Base-by-base conservation (phyloP, 805 yeast species). In the Yarrowia divulgata region DNA sequence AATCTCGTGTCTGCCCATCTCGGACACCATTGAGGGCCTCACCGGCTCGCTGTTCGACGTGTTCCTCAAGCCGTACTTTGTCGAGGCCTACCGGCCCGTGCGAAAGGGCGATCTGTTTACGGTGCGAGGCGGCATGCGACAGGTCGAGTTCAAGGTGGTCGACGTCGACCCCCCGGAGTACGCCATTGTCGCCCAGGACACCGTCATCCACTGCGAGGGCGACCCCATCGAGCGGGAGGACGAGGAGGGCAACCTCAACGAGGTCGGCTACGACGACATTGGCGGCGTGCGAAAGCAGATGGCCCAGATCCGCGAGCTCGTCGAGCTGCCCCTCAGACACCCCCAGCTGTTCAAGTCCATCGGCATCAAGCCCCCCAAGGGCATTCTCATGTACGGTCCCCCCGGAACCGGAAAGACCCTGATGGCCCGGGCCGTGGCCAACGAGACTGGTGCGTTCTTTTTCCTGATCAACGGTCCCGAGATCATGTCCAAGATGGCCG, bases 351-450 rank as follows among this genome's bases (percentile, higher is more conserved):
- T 95, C 85, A 95, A 95, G 83, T 88, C 96, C 46, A 94, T 95
- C 77, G 99, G 99, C 86, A 95, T 95, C 79, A 95, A 95, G 80
- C 99, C 99, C 52, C 99, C 99, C 73, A 91, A 92, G 80, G 99
- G 99, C 84, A 93, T 95, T 71, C 86, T 95, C 77, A 79, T 79
- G 81, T 95, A 90, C 79, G 99, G 99, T 77, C 99, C 99, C 63
- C 99, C 99, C 42, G 99, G 99, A 87, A 95, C 99, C 16, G 99
- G 99, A 90, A 95, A 95, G 82, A 95, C 99, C 40, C 85, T 95
- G 74, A 93, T 95, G 97, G 99, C 99, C 1, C 89, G 99, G 79
- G 99, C 99, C n/a, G 99, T 95, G 67, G 99, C 99, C 60, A 95
- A 95, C 76, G 99, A 95, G 81, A 95, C 99, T 32, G 99, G 99